Conservation (phyloP, 1,284 basidiomycete species). For the Xerocomus cyaneibrunnescens region DNA sequence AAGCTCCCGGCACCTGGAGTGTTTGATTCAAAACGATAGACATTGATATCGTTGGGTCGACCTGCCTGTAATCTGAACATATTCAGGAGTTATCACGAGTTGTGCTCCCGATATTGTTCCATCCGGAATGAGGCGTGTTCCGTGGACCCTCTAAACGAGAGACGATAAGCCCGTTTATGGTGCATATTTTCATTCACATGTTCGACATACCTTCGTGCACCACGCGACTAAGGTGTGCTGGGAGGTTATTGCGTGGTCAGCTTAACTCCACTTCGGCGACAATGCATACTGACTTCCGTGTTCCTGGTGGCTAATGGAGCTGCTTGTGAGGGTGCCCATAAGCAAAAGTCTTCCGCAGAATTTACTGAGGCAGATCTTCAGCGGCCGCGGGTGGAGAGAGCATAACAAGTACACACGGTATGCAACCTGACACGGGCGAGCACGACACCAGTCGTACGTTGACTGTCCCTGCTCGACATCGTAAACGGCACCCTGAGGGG, state of each 20-base stretch:
- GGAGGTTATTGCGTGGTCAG: slow-evolving; percentile 15
- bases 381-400: not conserved
- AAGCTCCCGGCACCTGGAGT: slow-evolving; percentile 57
- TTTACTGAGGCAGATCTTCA: slow-evolving; percentile 44
- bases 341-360: slow-evolving; percentile 59
- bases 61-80: slow-evolving; percentile 65
- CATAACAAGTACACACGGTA: slow-evolving; percentile 47
- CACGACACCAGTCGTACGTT: slow-evolving; percentile 67
- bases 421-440: slow-evolving; percentile 63
- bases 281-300: slow-evolving; percentile 46
- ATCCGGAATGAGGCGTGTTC: slow-evolving; percentile 73
- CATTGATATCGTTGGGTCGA: not conserved
- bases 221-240: slow-evolving; percentile 67
- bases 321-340: slow-evolving; percentile 57
- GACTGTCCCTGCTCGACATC: slow-evolving; percentile 60
- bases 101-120: slow-evolving; percentile 75
- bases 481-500: slow-evolving; percentile 21
- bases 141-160: slow-evolving; percentile 48
- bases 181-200: not conserved
- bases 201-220: slow-evolving; percentile 53
- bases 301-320: slow-evolving; percentile 55
- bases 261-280: slow-evolving; percentile 9
- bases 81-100: slow-evolving; percentile 66
- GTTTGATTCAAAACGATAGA: slow-evolving; percentile 2
- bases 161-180: not conserved